Percentiles rank a stretch among this genome's conserved stretches.
These are phyloP conservation scores for Epichloe brachyelytri DNA, from an alignment of 2,329 filamentous ascomycete genomes.

Conservation along the genomic window DNA sequence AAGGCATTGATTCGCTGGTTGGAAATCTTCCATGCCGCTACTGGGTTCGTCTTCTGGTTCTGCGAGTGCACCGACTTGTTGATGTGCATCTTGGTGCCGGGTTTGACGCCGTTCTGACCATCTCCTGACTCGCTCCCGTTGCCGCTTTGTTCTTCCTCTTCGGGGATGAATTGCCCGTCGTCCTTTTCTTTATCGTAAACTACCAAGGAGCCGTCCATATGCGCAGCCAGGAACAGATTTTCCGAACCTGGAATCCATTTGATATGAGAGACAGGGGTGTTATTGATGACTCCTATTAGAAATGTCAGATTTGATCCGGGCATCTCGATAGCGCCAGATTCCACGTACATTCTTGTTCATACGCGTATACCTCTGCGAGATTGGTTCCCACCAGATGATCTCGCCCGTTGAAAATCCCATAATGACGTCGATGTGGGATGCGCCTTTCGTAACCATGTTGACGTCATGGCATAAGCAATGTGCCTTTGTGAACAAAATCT, in stretches of 20 bases:
- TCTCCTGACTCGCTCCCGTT: constrained; percentile 40
- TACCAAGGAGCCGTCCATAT: constrained; percentile 80
- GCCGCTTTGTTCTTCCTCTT: constrained; percentile 53
- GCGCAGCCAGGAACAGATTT: constrained; percentile 79
- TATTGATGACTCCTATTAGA: constrained; percentile 64
- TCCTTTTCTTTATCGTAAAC: constrained; percentile 98
- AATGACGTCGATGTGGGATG: constrained; percentile 74
- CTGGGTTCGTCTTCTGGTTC: constrained; percentile 86
- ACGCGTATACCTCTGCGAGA: constrained; percentile 87
- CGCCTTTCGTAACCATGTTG: constrained; percentile 67
- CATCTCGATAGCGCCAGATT: background rate
- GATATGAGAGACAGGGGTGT: constrained; percentile 73
- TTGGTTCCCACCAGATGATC: constrained; percentile 97
- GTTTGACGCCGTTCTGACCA: constrained; percentile 18
- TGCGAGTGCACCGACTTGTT: constrained; percentile 87
- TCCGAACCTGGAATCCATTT: constrained; percentile 92
- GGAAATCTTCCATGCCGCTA: constrained; percentile 84
- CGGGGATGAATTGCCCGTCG: constrained; percentile 64
- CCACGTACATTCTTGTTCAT: constrained; percentile 79
- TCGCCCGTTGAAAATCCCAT: constrained; percentile 96
- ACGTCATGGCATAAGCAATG: constrained; percentile 92
- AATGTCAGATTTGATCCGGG: constrained; percentile 1
- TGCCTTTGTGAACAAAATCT: constrained; percentile 93
- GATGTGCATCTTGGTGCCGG: constrained; percentile 48
- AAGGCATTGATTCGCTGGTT: constrained; percentile 86